Conservation (phyloP, 2,329 filamentous ascomycete species). For the Tolypocladium tundrense region DNA sequence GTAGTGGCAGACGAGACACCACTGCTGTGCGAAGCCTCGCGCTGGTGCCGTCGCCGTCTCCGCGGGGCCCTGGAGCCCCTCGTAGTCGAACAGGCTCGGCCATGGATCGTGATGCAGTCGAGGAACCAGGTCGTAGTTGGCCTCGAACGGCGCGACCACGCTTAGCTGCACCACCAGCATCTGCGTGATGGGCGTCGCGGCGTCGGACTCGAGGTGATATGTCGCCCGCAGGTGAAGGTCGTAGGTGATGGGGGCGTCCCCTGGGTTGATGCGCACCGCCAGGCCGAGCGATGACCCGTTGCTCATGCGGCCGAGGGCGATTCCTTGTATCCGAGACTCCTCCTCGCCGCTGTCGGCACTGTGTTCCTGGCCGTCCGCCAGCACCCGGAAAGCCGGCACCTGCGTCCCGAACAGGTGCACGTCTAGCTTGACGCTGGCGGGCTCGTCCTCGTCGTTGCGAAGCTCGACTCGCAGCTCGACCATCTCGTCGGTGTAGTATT, state of each 20-base stretch:
- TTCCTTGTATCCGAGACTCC: constrained; percentile 30
- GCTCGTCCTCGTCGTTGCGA: constrained; percentile 73
- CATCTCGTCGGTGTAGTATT: constrained; percentile 79
- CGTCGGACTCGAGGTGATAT: constrained; percentile 72
- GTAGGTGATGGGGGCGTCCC: constrained; percentile 42
- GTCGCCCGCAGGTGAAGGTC: constrained; percentile 62
- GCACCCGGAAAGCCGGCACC: constrained; percentile 35
- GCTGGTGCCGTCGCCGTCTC: constrained; percentile 19
- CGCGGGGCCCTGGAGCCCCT: constrained; percentile 29
- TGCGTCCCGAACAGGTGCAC: constrained; percentile 53
- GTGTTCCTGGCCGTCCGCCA: constrained; percentile 22
- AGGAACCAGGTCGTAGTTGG: constrained; percentile 79
- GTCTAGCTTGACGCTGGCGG: constrained; percentile 62
- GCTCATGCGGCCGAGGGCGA: constrained; percentile 36
- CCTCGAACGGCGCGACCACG: constrained; percentile 78
- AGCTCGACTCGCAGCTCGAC: constrained; percentile 61
- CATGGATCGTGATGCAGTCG: constrained; percentile 68
- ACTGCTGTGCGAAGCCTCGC: constrained; percentile 65
- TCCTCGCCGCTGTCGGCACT: constrained; percentile 24
- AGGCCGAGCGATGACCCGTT: constrained; percentile 32
- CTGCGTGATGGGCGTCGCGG: constrained; percentile 72
- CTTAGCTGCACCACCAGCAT: constrained; percentile 57
- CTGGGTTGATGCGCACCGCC: constrained; percentile 39
- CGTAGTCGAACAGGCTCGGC: constrained; percentile 74
- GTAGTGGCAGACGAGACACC: constrained; percentile 64